Evolutionary conservation across 257 asterid genomes (phyloP).

Genomic region (Anisodus acutangulus): DNA sequence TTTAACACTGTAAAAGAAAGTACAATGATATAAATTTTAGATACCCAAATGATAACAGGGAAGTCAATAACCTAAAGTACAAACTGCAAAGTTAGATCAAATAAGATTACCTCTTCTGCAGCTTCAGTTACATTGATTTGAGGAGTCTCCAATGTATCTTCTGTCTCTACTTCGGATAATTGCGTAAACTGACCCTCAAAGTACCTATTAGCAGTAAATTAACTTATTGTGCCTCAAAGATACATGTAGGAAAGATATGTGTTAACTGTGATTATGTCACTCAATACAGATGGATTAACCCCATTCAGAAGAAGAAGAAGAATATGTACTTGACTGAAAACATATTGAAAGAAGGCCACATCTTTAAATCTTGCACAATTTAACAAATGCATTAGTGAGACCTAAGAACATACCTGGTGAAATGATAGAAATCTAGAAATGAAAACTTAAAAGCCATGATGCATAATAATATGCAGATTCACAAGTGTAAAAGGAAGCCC

Average conservation of each 20-base stretch:
- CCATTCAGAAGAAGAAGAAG: not conserved
- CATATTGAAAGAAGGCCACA: not conserved
- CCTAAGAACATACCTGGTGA: not conserved
- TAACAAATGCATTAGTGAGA: not conserved
- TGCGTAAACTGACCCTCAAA: conserved; percentile 82
- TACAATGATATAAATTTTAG: not conserved
- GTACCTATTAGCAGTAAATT: conserved; percentile 58
- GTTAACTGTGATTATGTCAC: conserved; percentile 1
- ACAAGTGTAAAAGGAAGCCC: not conserved
- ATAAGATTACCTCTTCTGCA: conserved; percentile 71
- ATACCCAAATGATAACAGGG: not conserved
- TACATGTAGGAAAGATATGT: not conserved
- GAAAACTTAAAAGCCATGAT: conserved; percentile 17
- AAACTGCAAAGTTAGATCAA: not conserved
- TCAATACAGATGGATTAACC: not conserved
- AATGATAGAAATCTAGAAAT: not conserved
- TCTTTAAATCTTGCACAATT: not conserved
- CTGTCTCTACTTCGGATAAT: conserved; percentile 68
- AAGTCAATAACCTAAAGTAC: conserved; percentile 2
- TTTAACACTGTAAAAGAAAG: not conserved
- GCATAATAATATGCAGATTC: not conserved
- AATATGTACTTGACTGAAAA: not conserved
- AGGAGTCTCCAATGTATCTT: conserved; percentile 45
- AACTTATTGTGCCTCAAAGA: not conserved
- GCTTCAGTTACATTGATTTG: conserved; percentile 67